These are phyloP conservation scores for Leptographium flavum DNA, from an alignment of 2,329 filamentous ascomycete genomes.

Conservation along the genomic window DNA sequence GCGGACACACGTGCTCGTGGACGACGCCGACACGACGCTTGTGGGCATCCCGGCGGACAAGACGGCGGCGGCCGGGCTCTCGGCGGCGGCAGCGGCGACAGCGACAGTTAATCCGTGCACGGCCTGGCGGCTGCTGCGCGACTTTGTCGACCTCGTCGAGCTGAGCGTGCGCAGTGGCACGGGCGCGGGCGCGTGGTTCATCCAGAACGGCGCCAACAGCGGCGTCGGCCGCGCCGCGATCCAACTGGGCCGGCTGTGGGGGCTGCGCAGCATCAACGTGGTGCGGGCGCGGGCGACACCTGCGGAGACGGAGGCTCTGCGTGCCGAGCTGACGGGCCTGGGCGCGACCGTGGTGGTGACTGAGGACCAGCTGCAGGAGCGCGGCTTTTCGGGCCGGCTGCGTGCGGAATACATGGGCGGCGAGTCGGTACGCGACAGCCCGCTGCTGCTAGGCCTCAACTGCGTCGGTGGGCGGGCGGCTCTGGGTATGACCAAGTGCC, in stretches of 20 bases:
- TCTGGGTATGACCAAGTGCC: conserved; percentile 59
- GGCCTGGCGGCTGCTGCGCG: conserved; percentile 81
- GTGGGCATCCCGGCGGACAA: conserved; percentile 38
- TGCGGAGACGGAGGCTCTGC: conserved; percentile 48
- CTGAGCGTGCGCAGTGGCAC: conserved; percentile 32
- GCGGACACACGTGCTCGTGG: conserved; percentile 75
- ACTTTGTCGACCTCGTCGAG: conserved; percentile 46
- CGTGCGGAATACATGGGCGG: conserved; percentile 51
- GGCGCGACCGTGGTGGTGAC: conserved; percentile 44
- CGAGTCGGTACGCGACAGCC: conserved; percentile 30
- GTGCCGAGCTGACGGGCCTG: conserved; percentile 35
- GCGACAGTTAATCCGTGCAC: conserved; percentile 89
- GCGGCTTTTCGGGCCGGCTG: conserved; percentile 45
- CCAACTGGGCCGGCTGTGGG: conserved; percentile 76
- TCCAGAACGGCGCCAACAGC: conserved; percentile 93
- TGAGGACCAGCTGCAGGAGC: conserved; percentile 37
- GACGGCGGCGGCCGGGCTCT: conserved; percentile 29
- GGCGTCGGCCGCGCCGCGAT: conserved; percentile 86
- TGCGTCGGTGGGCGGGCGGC: conserved; percentile 87
- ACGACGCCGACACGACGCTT: conserved; percentile 36
- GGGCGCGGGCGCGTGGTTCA: conserved; percentile 78
- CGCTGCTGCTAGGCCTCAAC: conserved; percentile 69
- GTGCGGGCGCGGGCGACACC: conserved; percentile 56
- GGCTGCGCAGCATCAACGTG: conserved; percentile 80
- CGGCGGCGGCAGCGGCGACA: conserved; percentile 66